A percentile compares a stretch with the other conserved stretches of the same genome.
These are phyloP conservation scores for Lepiota subincarnata DNA, from an alignment of 768 basidiomycete genomes.

Conservation along the genomic window DNA sequence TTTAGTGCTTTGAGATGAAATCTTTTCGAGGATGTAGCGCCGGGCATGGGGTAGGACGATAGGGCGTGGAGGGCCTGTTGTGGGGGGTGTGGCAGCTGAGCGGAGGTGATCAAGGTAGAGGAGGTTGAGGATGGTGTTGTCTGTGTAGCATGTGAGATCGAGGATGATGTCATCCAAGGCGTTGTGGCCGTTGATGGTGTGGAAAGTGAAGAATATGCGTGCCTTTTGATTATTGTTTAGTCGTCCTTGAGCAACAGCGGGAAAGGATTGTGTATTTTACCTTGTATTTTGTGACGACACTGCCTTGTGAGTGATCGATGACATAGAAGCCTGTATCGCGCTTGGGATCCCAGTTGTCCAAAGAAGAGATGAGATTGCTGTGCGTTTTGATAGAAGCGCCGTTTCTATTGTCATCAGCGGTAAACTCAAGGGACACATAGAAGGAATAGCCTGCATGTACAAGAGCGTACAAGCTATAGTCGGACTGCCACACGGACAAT, in stretches of 20 bases:
- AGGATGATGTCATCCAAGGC: conserved; percentile 3
- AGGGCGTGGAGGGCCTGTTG: no score
- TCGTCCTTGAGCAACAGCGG: background rate
- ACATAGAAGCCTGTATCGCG: conserved; percentile 3
- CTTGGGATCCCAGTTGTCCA: conserved; percentile 1
- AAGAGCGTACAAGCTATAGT: background rate
- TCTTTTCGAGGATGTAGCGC: background rate
- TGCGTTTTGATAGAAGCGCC: background rate
- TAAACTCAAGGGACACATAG: no score
- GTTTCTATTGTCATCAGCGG: background rate
- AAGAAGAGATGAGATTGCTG: background rate
- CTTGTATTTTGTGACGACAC: conserved; percentile 5
- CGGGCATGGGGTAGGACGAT: no score
- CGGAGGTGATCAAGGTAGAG: conserved; percentile 7
- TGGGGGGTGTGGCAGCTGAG: no score
- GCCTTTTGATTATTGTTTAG: background rate
- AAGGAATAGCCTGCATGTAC: background rate
- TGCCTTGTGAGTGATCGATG: background rate
- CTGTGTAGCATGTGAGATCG: conserved; percentile 1
- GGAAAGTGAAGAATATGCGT: conserved; percentile 4
- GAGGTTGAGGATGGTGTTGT: conserved; percentile 1
- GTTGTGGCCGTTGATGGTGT: conserved; percentile 5
- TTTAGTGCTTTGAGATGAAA: no score
- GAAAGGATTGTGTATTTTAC: background rate
- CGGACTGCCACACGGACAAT: conserved; percentile 2